Base-by-base conservation (phyloP, 768 basidiomycete genomes). In the Leccinum obscurum region DNA sequence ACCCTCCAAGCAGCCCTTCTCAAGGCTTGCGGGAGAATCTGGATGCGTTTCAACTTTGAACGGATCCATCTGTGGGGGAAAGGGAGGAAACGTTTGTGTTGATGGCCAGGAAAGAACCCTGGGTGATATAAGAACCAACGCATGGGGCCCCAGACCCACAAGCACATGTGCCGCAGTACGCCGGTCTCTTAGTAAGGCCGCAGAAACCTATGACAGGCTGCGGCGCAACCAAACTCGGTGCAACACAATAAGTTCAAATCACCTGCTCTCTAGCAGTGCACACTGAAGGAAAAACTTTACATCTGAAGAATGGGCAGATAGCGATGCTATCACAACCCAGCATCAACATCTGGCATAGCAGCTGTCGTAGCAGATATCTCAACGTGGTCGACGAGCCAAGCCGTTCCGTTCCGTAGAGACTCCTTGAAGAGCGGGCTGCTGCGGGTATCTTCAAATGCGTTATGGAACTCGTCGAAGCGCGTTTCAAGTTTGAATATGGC, bases 1-100 rank as follows among this genome's bases (percentile, higher is more conserved):
- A 15, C 14, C 9, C n/a, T 57, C 51, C 46, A 59, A 44, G 39
- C 10, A 34, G 6, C 67, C 69, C 30, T 72, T 69, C 60, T 72
- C 70, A 20, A 66, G 60, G 34, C 32, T 55, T 39, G 53, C 39
- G 4, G 59, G 37, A 10, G 7, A 20, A 2, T 63, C 59, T 58
- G 61, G 41, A 50, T 60, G 53, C 6, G 55, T 15, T 13, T 41
- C 58, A n/a, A 30, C 34, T 50, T 62, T 66, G 54, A 30, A 3
- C 3, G 60, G 35, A 24, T 62, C 60, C 69, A 71, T 70, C 44
- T n/a, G 41, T 44, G 41, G 9, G 7, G 64, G 4, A n/a, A 48
- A 8, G 8, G 34, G 22, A 22, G n/a, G 30, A 34, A 17, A 20
- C 2, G 39, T 44, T 8, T 5, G 30, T 26, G n/a, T 5, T 7